These are phyloP conservation scores for Neospermospora avenae DNA, from an alignment of 2,329 filamentous ascomycete species.

Conservation along the genomic window DNA sequence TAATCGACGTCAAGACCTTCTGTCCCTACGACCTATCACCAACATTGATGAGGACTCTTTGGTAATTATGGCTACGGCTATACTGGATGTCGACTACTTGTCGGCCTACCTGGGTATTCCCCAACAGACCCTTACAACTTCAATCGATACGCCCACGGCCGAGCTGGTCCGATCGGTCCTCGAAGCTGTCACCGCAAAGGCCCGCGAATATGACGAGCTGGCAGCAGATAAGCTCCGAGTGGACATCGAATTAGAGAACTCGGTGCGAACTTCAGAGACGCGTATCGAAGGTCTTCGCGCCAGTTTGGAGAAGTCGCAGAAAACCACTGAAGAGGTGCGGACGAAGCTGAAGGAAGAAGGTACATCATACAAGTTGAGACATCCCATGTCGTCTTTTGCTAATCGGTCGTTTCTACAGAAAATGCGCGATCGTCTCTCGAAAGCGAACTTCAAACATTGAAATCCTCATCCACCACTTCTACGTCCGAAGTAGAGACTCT, in stretches of 20 bases:
- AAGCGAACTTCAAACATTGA: conserved; percentile 75
- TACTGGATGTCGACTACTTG: conserved; percentile 69
- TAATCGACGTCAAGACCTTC: conserved; percentile 5
- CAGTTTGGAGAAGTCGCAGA: conserved; percentile 76
- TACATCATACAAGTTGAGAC: conserved; percentile 40
- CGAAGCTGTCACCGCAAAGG: conserved; percentile 70
- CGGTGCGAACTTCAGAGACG: conserved; percentile 77
- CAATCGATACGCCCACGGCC: conserved; percentile 66
- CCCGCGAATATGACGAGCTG: conserved; percentile 76
- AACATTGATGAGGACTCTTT: conserved; percentile 24
- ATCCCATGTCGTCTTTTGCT: conserved; percentile 9
- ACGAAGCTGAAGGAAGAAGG: conserved; percentile 81
- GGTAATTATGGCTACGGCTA: conserved; percentile 54
- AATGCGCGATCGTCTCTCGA: conserved; percentile 71
- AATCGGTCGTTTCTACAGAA: conserved; percentile 51
- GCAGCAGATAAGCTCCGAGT: conserved; percentile 84
- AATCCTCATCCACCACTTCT: conserved; percentile 70
- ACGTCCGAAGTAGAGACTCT: conserved; percentile 73
- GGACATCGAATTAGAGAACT: conserved; percentile 91
- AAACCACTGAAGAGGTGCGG: conserved; percentile 77
- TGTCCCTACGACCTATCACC: conserved; percentile 11
- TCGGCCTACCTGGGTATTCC: conserved; percentile 69
- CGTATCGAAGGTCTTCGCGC: conserved; percentile 79
- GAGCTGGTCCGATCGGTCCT: conserved; percentile 77
- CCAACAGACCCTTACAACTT: conserved; percentile 57